Percentiles rank a stretch among this genome's conserved stretches.
phyloP scores from a whole-genome alignment of 768 basidiomycete species.

The Boletus pseudopeckii region DNA sequence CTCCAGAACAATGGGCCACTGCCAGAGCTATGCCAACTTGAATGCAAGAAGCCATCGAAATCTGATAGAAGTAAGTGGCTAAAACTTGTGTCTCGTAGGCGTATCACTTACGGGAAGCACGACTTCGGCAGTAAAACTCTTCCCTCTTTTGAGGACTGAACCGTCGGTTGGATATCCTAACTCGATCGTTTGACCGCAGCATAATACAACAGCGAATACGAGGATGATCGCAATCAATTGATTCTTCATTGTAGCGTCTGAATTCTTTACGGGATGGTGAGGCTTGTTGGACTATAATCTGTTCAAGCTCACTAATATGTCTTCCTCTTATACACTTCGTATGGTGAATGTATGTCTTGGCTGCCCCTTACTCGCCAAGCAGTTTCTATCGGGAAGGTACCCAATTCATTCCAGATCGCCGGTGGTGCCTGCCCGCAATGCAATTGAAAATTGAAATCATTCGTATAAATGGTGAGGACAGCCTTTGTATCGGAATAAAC shows the following conservation, averaged over 20 bases:
- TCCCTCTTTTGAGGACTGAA: background rate
- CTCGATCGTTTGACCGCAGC: background rate
- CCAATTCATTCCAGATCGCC: background rate
- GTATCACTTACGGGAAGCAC: background rate
- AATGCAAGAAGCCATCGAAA: slow-evolving; percentile 2
- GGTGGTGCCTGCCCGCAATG: background rate
- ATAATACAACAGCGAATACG: background rate
- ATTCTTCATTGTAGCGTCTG: background rate
- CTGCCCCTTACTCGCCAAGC: background rate
- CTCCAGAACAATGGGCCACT: background rate
- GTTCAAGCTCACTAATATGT: background rate
- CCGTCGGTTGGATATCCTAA: background rate
- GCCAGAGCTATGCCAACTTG: slow-evolving; percentile 15
- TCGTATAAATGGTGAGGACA: background rate
- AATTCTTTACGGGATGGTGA: background rate
- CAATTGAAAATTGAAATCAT: background rate
- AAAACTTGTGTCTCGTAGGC: background rate
- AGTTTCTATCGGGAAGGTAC: background rate
- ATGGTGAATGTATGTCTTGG: background rate
- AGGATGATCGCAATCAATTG: background rate
- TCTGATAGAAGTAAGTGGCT: background rate
- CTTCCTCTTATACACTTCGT: background rate
- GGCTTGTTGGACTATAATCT: background rate
- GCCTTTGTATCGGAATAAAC: background rate
- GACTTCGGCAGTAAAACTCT: background rate